These are phyloP conservation scores for Hypomontagnella submonticulosa DNA, from an alignment of 495 filamentous ascomycete species.

Conservation along the genomic window DNA sequence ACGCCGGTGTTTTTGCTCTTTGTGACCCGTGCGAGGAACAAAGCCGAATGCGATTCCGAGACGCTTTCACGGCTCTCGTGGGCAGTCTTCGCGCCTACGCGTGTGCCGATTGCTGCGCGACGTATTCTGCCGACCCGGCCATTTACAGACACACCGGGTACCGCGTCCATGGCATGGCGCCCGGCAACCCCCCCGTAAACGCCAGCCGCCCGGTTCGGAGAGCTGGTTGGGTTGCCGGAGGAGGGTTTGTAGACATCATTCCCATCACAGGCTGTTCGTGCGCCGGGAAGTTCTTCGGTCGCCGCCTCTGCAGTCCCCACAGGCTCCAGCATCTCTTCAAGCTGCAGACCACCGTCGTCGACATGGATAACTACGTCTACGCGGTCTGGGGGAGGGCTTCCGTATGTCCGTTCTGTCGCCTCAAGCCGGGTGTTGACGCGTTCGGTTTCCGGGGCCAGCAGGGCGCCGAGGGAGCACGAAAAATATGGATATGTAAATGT, in stretches of 20 bases:
- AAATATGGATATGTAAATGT: slow-evolving; percentile 18
- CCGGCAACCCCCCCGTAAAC: too few relatives aligned
- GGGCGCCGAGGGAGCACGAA: neutral
- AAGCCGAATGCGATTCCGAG: neutral
- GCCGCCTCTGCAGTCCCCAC: slow-evolving; percentile 32
- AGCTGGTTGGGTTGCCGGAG: neutral
- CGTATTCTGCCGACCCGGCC: neutral
- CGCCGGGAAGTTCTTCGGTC: slow-evolving; percentile 17
- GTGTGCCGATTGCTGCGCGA: neutral
- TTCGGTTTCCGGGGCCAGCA: slow-evolving; percentile 22
- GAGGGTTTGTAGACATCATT: neutral
- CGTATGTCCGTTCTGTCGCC: slow-evolving; percentile 17
- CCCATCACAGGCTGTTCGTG: slow-evolving; percentile 31
- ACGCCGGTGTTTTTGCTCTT: neutral
- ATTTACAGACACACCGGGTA: too few relatives aligned
- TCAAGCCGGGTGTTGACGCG: neutral
- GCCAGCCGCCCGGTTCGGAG: neutral
- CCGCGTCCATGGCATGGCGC: slow-evolving; percentile 15
- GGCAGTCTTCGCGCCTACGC: neutral
- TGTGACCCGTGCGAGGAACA: slow-evolving; percentile 15
- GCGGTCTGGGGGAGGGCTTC: neutral
- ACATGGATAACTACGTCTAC: neutral
- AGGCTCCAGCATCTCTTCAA: slow-evolving; percentile 14
- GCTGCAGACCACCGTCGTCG: neutral
- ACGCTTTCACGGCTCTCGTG: neutral